Conservation (phyloP, 2,329 filamentous ascomycete species). For the Aureobasidium melanogenum region DNA sequence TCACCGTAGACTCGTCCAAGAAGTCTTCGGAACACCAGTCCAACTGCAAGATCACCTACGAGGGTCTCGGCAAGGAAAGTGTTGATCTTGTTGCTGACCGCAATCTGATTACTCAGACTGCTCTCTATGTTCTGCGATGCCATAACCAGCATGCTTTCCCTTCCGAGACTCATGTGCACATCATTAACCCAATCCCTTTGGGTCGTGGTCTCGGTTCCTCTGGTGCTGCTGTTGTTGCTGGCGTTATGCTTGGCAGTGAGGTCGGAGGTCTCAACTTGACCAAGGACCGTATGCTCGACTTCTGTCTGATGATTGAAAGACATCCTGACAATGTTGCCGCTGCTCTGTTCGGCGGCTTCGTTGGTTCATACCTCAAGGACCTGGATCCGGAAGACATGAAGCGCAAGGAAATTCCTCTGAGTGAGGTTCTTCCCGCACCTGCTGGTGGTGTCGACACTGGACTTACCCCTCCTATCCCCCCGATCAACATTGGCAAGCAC, state of each 20-base stretch:
- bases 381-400: slow-evolving; percentile 81
- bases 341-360: slow-evolving; percentile 89
- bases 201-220: slow-evolving; percentile 91
- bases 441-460: slow-evolving; percentile 90
- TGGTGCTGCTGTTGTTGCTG: slow-evolving; percentile 88
- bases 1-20: slow-evolving; percentile 58
- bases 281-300: slow-evolving; percentile 82
- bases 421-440: slow-evolving; percentile 82
- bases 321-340: slow-evolving; percentile 94
- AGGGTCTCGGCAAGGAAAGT: slow-evolving; percentile 68
- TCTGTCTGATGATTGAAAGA: slow-evolving; percentile 90
- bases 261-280: slow-evolving; percentile 70
- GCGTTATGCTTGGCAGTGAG: slow-evolving; percentile 86
- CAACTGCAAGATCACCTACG: slow-evolving; percentile 87
- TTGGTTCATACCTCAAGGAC: slow-evolving; percentile 92
- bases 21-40: slow-evolving; percentile 51
- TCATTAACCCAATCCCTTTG: slow-evolving; percentile 90
- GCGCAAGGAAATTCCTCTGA: slow-evolving; percentile 85
- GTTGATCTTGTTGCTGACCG: slow-evolving; percentile 76
- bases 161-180: slow-evolving; percentile 78
- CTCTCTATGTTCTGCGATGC: slow-evolving; percentile 89
- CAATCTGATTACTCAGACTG: slow-evolving; percentile 90
- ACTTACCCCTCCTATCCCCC: slow-evolving; percentile 76
- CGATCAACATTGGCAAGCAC: slow-evolving; percentile 86
- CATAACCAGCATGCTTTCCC: slow-evolving; percentile 82